Evolutionary conservation across 2,329 filamentous ascomycete genomes (phyloP), one percentile per base, ranked within the genome.

Genomic region (Nigrospora oryzae): DNA sequence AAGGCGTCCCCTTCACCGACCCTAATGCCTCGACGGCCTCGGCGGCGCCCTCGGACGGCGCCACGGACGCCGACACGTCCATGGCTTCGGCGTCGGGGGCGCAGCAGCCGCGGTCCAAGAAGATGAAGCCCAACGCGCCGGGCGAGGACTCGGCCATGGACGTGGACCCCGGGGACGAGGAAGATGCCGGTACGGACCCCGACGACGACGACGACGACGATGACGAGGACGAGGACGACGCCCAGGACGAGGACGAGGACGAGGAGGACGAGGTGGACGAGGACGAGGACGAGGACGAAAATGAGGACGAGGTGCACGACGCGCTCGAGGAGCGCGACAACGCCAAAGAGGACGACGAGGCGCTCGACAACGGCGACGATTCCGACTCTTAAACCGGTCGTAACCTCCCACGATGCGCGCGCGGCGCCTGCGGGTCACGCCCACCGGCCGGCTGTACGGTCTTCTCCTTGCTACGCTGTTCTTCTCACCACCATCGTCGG

Each of bases 361-460:
- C 79, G 12, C 60, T 83, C 47, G 79, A 82, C 51, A 66, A 71
- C 56, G 78, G 75, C 11, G 73, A 77, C 42, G 79, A 82, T 49
- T 81, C 77, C 53, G 77, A 80, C 45, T 79, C 46, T 8, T 48
- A 43, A 30, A 31, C 34, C 6, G 23, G 10, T 7, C 23, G 23
- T 28, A 7, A 2, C 23, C 19, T 23, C 19, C 19, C 19, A 23
- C 19, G 6, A 23, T 6, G 4, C 19, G 4, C 19, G 4, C 19
- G 19, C 19, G 19, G 19, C 19, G 19, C 19, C 19, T 23, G 19
- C 6, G 19, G 19, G 4, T 23, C 19, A 23, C 19, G 19, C 19
- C 4, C 4, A 4, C 19, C 19, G 19, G 19, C 19, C 19, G 6
- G 19, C 19, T 23, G 19, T 23, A 6, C 19, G 19, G 19, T 2